These are phyloP conservation scores for Penicillium roqueforti DNA, from an alignment of 495 filamentous ascomycete species.

Conservation along the genomic window DNA sequence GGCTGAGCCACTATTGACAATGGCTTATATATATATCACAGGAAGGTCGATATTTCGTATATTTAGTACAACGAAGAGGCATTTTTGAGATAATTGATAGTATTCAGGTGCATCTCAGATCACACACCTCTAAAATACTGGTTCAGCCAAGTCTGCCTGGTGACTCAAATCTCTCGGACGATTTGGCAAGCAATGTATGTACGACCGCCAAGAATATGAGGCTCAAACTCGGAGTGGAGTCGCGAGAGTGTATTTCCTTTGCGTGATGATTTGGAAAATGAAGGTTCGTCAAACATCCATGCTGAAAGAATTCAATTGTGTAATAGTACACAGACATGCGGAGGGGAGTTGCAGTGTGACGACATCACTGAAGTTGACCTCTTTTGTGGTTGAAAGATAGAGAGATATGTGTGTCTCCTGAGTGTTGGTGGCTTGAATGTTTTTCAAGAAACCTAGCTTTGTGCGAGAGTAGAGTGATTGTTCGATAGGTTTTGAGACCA, in stretches of 20 bases:
- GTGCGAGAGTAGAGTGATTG: not conserved
- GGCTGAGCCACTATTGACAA: not conserved
- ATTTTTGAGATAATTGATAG: not conserved
- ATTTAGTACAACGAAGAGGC: not conserved
- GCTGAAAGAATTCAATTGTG: not conserved
- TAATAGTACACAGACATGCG: not conserved
- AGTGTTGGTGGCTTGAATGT: not conserved
- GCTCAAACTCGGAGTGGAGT: not conserved
- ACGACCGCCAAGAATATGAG: not conserved
- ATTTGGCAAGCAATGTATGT: not conserved
- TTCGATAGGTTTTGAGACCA: not conserved
- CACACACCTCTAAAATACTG: too few relatives aligned
- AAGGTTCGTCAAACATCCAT: not conserved
- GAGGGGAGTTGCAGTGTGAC: not conserved
- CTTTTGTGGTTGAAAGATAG: not conserved
- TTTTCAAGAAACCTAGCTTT: not conserved
- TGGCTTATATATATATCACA: not conserved
- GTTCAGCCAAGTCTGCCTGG: not conserved
- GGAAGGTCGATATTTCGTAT: not conserved
- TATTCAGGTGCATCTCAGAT: too few relatives aligned
- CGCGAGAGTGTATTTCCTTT: not conserved
- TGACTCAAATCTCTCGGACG: too few relatives aligned
- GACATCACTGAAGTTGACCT: not conserved
- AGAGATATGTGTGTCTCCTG: not conserved
- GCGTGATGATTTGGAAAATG: not conserved